phyloP scores from a whole-genome alignment of 306 rosid genomes.

The Fragaria iinumae region DNA sequence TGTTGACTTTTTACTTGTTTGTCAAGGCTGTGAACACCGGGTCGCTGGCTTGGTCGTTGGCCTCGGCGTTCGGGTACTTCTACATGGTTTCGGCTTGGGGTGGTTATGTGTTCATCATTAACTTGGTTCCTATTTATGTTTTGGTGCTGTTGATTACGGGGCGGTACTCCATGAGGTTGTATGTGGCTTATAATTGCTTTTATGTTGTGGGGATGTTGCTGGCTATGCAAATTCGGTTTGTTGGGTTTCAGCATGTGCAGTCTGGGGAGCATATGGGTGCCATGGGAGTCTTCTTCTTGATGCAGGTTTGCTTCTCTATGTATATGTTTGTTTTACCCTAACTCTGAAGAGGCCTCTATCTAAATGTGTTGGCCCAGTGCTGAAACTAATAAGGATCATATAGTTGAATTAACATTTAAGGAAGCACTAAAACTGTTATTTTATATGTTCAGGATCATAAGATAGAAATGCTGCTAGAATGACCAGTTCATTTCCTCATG shows the following conservation, averaged over 20 bases:
- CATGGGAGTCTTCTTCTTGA: conserved; percentile 97
- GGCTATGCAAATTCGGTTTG: conserved; percentile 98
- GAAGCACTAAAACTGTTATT: background rate
- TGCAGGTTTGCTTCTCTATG: conserved; percentile 58
- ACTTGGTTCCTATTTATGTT: conserved; percentile 84
- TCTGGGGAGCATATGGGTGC: conserved; percentile 99
- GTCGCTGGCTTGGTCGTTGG: conserved; percentile 87
- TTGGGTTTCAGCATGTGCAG: conserved; percentile 98
- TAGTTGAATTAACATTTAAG: no score
- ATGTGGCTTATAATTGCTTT: conserved; percentile 90
- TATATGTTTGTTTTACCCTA: no score
- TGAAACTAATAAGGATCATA: background rate
- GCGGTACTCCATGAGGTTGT: conserved; percentile 83
- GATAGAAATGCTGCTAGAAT: background rate
- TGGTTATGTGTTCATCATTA: conserved; percentile 88
- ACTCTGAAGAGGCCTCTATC: background rate
- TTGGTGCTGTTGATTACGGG: conserved; percentile 82
- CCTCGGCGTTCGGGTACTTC: conserved; percentile 90
- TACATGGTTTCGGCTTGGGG: conserved; percentile 99
- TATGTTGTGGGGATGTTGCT: conserved; percentile 93
- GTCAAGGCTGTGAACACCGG: conserved; percentile 96
- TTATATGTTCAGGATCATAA: background rate
- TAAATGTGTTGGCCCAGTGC: background rate
- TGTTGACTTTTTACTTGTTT: conserved; percentile 79
- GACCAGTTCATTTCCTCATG: conserved; percentile 5